These are phyloP conservation scores for Dendrocalamus sinicus DNA, from an alignment of 176 grass and related monocot species.

Conservation along the genomic window DNA sequence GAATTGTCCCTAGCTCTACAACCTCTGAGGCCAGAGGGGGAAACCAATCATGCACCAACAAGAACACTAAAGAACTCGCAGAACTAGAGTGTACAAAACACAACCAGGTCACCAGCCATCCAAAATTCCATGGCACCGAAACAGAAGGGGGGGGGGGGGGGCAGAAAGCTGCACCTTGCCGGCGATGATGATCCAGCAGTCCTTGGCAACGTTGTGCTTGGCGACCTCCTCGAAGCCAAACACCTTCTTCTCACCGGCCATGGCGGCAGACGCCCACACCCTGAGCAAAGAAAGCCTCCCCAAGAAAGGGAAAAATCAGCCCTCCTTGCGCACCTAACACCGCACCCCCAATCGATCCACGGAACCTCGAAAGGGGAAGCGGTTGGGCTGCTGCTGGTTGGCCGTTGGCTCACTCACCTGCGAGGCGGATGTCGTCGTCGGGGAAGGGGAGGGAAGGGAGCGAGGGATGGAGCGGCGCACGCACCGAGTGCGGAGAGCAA, in stretches of 20 bases:
- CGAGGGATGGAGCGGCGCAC: not conserved
- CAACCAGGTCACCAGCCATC: not conserved
- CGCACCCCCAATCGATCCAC: conserved; percentile 4
- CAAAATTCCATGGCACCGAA: not conserved
- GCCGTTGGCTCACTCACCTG: conserved; percentile 23
- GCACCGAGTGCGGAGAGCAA: not conserved
- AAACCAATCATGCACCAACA: not conserved
- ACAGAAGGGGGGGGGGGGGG: not conserved
- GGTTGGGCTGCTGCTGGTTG: conserved; percentile 1
- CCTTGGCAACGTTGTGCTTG: conserved; percentile 77
- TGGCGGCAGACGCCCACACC: conserved; percentile 16
- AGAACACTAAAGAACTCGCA: not conserved
- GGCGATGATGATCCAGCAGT: conserved; percentile 84
- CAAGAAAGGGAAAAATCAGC: not conserved
- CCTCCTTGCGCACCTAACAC: not conserved
- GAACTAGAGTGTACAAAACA: not conserved
- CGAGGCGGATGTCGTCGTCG: not conserved
- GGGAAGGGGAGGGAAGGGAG: not conserved
- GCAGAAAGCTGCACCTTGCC: conserved; percentile 60
- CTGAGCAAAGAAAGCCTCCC: not conserved
- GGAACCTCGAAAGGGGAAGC: not conserved
- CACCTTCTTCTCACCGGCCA: conserved; percentile 62
- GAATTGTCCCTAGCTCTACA: not conserved
- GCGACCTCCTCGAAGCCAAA: conserved; percentile 72
- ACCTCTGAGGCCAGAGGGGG: not conserved